Evolutionary conservation across 352 stramenopile genomes (phyloP).

Genomic region (Pythium phragmiticola): DNA sequence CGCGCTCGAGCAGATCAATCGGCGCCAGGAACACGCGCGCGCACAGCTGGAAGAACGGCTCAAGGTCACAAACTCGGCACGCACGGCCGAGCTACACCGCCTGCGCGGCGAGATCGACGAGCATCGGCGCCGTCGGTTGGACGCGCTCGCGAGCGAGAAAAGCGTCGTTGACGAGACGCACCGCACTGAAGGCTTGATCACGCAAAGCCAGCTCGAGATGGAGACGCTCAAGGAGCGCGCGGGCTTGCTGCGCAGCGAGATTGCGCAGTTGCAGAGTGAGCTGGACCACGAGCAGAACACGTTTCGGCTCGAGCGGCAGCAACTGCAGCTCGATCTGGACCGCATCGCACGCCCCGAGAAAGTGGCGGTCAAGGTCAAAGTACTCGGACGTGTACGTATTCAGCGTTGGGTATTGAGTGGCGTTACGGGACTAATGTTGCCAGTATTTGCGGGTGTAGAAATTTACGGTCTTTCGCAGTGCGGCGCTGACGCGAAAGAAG

Average conservation of each 20-base stretch:
- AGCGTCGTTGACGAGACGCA: conserved; percentile 42
- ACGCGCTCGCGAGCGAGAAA: conserved; percentile 42
- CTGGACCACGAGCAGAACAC: conserved; percentile 49
- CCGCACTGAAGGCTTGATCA: conserved; percentile 36
- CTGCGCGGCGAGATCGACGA: conserved; percentile 48
- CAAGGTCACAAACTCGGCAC: conserved; percentile 41
- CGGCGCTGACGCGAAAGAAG: conserved; percentile 37
- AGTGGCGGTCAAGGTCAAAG: conserved; percentile 31
- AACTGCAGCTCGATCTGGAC: conserved; percentile 46
- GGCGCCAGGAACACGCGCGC: conserved; percentile 41
- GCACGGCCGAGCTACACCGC: conserved; percentile 55
- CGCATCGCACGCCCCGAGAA: conserved; percentile 45
- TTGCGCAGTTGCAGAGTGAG: conserved; percentile 38
- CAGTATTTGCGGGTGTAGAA: conserved; percentile 11
- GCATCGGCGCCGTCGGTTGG: conserved; percentile 37
- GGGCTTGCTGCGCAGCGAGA: conserved; percentile 34
- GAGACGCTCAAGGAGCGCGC: conserved; percentile 41
- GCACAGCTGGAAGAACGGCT: conserved; percentile 82
- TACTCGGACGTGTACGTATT: conserved; percentile 28
- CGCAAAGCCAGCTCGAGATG: conserved; percentile 38
- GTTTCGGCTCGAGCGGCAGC: conserved; percentile 50
- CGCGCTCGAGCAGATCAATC: conserved; percentile 31
- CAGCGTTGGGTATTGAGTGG: neutral
- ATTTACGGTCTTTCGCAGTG: conserved; percentile 32
- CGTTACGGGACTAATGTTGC: neutral